Conservation (phyloP, 2,329 filamentous ascomycete genomes). For the Penicillium capsulatum region DNA sequence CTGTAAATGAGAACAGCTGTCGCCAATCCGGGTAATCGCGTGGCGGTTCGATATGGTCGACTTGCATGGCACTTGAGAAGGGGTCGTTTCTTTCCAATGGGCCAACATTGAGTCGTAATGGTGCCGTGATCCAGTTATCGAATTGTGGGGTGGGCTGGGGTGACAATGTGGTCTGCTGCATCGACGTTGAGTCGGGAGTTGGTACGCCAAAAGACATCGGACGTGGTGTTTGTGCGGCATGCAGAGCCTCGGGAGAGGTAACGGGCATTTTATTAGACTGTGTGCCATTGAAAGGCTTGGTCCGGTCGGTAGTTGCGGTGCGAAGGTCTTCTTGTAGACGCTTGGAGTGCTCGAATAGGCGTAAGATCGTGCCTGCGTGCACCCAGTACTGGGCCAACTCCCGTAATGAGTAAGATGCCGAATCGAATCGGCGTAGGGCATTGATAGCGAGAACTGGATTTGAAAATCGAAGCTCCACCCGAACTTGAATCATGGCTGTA, state of each 20-base stretch:
- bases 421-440: constrained; percentile 44
- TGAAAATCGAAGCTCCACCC: constrained; percentile 45
- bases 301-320: constrained; percentile 34
- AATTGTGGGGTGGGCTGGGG: constrained; percentile 27
- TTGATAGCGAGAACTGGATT: constrained; percentile 46
- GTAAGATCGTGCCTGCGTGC: constrained; percentile 42
- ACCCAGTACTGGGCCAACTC: constrained; percentile 43
- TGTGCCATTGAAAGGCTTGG: constrained; percentile 23
- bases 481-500: constrained; percentile 47
- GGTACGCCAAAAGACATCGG: constrained; percentile 27
- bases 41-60: constrained; percentile 32
- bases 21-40: constrained; percentile 40
- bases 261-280: constrained; percentile 19
- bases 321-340: constrained; percentile 41
- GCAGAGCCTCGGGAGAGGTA: constrained; percentile 17
- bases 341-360: constrained; percentile 43
- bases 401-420: constrained; percentile 40
- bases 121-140: constrained; percentile 32
- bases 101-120: constrained; percentile 25
- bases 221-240: constrained; percentile 20
- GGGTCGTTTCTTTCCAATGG: constrained; percentile 22
- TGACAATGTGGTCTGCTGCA: constrained; percentile 22
- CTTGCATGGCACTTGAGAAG: constrained; percentile 24
- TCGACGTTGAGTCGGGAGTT: constrained; percentile 29
- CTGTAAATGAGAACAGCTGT: constrained; percentile 41